These are phyloP conservation scores for Trichopus zeylanicus DNA, from an alignment of 116 monocot genomes.

Conservation along the genomic window DNA sequence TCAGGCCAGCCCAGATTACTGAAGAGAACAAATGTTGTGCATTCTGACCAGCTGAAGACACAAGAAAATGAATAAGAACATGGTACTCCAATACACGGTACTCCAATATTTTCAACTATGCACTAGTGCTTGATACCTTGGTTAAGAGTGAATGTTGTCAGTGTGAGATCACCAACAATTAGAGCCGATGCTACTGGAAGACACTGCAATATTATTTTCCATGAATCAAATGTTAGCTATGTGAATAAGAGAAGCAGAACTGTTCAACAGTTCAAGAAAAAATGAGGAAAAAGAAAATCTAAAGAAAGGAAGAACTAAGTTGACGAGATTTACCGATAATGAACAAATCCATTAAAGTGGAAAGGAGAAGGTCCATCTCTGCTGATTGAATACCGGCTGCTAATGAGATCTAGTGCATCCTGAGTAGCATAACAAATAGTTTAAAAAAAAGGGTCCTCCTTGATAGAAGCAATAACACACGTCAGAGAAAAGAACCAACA, in stretches of 20 bases:
- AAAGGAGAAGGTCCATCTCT: slow-evolving; percentile 57
- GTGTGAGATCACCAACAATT: slow-evolving; percentile 67
- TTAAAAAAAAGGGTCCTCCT: too few relatives aligned
- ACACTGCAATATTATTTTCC: slow-evolving; percentile 48
- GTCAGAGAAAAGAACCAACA: too few relatives aligned
- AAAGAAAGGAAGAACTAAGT: too few relatives aligned
- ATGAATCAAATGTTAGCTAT: neutral
- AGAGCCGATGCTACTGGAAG: slow-evolving; percentile 78
- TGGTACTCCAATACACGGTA: too few relatives aligned
- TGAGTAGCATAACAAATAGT: slow-evolving; percentile 9
- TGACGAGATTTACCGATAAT: slow-evolving; percentile 68
- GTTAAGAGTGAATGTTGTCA: slow-evolving; percentile 61
- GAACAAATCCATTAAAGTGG: slow-evolving; percentile 68
- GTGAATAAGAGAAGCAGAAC: neutral
- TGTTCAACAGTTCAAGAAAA: too few relatives aligned
- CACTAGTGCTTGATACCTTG: too few relatives aligned
- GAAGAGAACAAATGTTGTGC: slow-evolving; percentile 58
- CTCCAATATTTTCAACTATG: too few relatives aligned
- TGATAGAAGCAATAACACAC: too few relatives aligned
- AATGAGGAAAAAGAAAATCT: too few relatives aligned
- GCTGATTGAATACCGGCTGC: slow-evolving; percentile 53
- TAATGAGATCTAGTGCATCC: slow-evolving; percentile 90
- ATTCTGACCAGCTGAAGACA: slow-evolving; percentile 32
- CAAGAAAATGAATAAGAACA: too few relatives aligned
- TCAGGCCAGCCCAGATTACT: slow-evolving; percentile 66